Evolutionary conservation across 164 flowering plant species (phyloP).

Genomic region (Nelumbo lutea): DNA sequence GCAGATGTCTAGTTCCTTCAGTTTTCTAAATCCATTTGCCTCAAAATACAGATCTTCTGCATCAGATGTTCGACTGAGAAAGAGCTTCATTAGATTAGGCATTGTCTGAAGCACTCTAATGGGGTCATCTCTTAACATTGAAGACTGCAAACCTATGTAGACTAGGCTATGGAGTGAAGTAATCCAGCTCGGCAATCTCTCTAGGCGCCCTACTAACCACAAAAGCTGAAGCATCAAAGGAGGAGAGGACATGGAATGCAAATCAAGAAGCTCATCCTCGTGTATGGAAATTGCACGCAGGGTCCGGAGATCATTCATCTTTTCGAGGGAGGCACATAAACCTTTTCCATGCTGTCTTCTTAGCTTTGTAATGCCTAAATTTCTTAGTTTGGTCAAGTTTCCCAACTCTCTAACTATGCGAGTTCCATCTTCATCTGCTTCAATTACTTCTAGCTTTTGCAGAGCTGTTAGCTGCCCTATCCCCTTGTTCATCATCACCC

Average conservation of each 20-base stretch:
- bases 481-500: too few relatives aligned
- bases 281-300: slow-evolving; percentile 7
- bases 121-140: background rate
- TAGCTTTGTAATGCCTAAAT: slow-evolving; percentile 7
- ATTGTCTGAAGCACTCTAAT: background rate
- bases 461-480: too few relatives aligned
- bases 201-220: slow-evolving; percentile 17
- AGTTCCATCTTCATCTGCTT: too few relatives aligned
- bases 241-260: background rate
- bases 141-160: background rate
- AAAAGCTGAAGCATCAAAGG: slow-evolving; percentile 12
- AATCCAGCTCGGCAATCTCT: slow-evolving; percentile 22
- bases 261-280: slow-evolving; percentile 17
- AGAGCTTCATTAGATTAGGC: background rate
- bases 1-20: too few relatives aligned
- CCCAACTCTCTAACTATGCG: background rate
- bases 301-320: slow-evolving; percentile 16
- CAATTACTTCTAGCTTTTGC: too few relatives aligned
- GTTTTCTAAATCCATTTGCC: too few relatives aligned
- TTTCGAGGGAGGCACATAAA: slow-evolving; percentile 18
- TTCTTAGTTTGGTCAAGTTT: slow-evolving; percentile 17
- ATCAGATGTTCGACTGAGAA: background rate
- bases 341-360: slow-evolving; percentile 14
- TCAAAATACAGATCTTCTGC: too few relatives aligned
- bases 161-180: background rate